These are phyloP conservation scores for Macrolepiota albuminosa DNA, from an alignment of 768 basidiomycete genomes.

Conservation along the genomic window DNA sequence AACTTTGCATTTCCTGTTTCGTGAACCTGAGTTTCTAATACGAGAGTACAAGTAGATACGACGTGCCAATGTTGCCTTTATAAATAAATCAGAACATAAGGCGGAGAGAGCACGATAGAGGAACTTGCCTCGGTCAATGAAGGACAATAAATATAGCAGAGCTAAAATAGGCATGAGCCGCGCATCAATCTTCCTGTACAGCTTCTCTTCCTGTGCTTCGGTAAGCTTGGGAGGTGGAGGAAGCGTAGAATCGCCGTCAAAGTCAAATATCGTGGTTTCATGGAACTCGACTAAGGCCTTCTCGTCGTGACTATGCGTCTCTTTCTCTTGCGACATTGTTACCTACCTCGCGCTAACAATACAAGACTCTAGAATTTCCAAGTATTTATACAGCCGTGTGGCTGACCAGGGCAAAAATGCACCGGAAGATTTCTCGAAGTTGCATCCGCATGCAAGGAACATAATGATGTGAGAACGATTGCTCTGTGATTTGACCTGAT, in stretches of 20 bases:
- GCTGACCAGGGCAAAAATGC: not conserved
- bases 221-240: conserved; percentile 43
- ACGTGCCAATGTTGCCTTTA: conserved; percentile 53
- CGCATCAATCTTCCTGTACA: conserved; percentile 57
- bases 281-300: conserved; percentile 10
- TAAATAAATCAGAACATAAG: not conserved
- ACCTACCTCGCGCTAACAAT: not conserved
- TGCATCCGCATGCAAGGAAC: not conserved
- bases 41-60: not conserved
- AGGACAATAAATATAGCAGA: conserved; percentile 58
- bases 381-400: not conserved
- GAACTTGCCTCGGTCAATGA: conserved; percentile 54
- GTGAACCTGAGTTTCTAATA: not conserved
- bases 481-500: not conserved
- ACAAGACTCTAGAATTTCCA: too few relatives aligned
- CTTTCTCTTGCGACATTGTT: conserved; percentile 16
- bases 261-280: conserved; percentile 26
- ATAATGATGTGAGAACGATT: not conserved
- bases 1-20: conserved; percentile 57
- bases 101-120: not conserved
- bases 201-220: conserved; percentile 41
- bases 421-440: too few relatives aligned
- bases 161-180: conserved; percentile 55
- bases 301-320: conserved; percentile 11
- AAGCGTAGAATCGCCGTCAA: conserved; percentile 40